A percentile compares a stretch with the other conserved stretches of the same genome.
Evolutionary conservation across 768 basidiomycete species (phyloP).

Genomic region (Podaxis sp.): DNA sequence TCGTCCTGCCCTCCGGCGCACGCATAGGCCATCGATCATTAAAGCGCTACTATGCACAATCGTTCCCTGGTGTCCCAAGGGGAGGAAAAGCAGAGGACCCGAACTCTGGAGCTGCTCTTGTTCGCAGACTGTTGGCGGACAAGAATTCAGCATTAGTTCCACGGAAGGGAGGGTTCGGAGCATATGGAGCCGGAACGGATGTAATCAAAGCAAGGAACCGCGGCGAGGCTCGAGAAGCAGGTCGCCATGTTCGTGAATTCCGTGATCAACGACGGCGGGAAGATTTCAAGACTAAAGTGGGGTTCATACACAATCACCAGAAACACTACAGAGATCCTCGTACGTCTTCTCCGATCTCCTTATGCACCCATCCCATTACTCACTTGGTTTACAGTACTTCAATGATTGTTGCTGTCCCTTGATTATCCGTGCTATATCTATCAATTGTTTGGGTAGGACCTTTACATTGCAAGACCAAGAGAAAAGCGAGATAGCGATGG

Average conservation of each 20-base stretch:
- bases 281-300: conserved; percentile 83
- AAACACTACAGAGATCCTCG: conserved; percentile 82
- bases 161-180: conserved; percentile 81
- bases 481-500: neutral
- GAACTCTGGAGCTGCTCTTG: conserved; percentile 72
- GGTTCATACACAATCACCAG: conserved; percentile 77
- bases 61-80: conserved; percentile 48
- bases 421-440: neutral
- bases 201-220: conserved; percentile 89
- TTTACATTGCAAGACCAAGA: conserved; percentile 15
- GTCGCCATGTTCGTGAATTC: conserved; percentile 80
- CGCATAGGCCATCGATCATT: conserved; percentile 91
- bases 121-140: conserved; percentile 75
- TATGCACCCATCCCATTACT: neutral
- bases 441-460: conserved; percentile 15
- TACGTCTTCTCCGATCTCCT: conserved; percentile 36
- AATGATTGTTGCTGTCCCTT: conserved; percentile 18
- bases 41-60: conserved; percentile 84
- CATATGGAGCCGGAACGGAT: conserved; percentile 76
- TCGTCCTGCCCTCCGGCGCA: conserved; percentile 89
- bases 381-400: conserved; percentile 25
- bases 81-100: conserved; percentile 52
- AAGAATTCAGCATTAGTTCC: conserved; percentile 87
- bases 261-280: conserved; percentile 77
- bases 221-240: conserved; percentile 95